Percentiles rank a stretch among this genome's conserved stretches.
These are phyloP conservation scores for Saccharomyces hybrid DNA, from an alignment of 1,139 yeast genomes.

Conservation along the genomic window DNA sequence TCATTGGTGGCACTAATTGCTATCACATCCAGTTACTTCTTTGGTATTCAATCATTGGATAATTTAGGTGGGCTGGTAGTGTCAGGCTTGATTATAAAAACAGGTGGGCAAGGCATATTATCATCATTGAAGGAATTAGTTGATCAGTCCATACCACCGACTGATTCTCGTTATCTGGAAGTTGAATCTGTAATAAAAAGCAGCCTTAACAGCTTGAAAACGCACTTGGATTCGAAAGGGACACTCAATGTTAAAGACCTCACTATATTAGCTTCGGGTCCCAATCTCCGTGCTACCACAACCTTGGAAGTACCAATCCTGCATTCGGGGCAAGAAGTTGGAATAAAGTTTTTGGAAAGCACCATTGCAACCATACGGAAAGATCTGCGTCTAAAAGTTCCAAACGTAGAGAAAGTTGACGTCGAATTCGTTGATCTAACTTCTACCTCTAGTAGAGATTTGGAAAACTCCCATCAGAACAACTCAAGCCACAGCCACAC, in stretches of 20 bases:
- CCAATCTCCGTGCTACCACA: constrained; percentile 34
- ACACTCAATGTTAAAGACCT: not conserved
- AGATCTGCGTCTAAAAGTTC: constrained; percentile 22
- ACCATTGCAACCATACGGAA: constrained; percentile 35
- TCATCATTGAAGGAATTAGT: constrained; percentile 68
- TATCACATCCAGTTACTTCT: constrained; percentile 75
- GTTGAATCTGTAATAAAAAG: constrained; percentile 14
- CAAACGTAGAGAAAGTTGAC: constrained; percentile 29
- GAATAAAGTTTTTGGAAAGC: constrained; percentile 41
- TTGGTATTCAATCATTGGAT: constrained; percentile 77
- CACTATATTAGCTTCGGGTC: not conserved
- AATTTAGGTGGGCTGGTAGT: constrained; percentile 87
- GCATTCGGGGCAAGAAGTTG: constrained; percentile 40
- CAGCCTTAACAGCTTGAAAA: not conserved
- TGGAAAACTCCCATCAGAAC: not conserved
- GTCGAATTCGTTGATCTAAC: constrained; percentile 33
- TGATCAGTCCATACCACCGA: constrained; percentile 46
- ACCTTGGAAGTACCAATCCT: constrained; percentile 38
- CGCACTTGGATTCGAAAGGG: not conserved
- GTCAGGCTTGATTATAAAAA: constrained; percentile 69
- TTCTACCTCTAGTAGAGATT: not conserved
- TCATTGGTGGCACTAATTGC: constrained; percentile 86
- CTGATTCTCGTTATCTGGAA: constrained; percentile 37
- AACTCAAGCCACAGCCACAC: constrained; percentile 9
- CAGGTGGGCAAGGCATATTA: constrained; percentile 71